phyloP scores from a whole-genome alignment of 495 filamentous ascomycete genomes.

The Aspergillus ellipticus region DNA sequence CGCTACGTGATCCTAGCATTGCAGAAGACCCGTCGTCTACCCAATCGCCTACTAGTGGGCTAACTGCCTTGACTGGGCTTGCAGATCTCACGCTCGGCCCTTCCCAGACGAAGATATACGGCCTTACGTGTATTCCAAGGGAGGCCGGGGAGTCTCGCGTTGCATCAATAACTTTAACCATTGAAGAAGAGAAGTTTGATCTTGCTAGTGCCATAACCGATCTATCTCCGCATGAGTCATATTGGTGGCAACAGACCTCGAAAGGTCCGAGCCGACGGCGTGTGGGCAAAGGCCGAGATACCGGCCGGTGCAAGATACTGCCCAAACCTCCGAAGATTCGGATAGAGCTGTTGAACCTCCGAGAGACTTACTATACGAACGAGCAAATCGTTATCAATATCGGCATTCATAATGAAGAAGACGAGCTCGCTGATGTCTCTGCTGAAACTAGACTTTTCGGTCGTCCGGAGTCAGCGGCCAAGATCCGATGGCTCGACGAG shows the following conservation, averaged over 20 bases:
- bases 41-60: conserved; percentile 38
- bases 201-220: conserved; percentile 60
- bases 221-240: conserved; percentile 34
- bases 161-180: conserved; percentile 56
- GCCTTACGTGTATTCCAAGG: conserved; percentile 66
- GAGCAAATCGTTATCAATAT: conserved; percentile 67
- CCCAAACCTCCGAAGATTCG: conserved; percentile 92
- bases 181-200: conserved; percentile 64
- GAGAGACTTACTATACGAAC: conserved; percentile 75
- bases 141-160: conserved; percentile 76
- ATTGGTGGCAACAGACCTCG: conserved; percentile 54
- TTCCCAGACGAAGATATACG: conserved; percentile 64
- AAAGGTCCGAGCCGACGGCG: conserved; percentile 34
- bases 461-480: conserved; percentile 48
- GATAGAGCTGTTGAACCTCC: conserved; percentile 57
- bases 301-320: conserved; percentile 57
- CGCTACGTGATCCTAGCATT: conserved; percentile 33
- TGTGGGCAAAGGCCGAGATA: conserved; percentile 39
- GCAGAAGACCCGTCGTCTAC: conserved; percentile 25
- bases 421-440: conserved; percentile 66
- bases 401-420: conserved; percentile 77
- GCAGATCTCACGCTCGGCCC: conserved; percentile 67
- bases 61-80: conserved; percentile 46
- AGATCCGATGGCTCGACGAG: conserved; percentile 43
- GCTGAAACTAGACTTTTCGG: conserved; percentile 67